Conservation (phyloP, 164 flowering plant genomes). For the Tinospora cordifolia region DNA sequence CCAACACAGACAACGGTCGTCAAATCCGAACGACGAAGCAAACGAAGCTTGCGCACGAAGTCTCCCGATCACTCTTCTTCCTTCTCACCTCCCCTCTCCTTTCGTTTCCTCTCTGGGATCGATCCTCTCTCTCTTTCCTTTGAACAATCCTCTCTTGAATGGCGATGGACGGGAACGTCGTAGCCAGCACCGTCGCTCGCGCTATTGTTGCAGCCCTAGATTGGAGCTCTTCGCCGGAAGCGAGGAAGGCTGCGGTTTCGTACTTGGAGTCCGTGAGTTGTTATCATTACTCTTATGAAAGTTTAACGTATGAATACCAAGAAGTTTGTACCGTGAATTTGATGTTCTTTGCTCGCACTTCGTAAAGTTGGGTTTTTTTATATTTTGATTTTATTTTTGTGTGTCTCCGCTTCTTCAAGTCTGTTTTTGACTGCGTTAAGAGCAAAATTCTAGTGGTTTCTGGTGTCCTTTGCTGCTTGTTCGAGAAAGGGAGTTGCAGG, state of each 20-base stretch:
- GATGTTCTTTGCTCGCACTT: too few relatives aligned
- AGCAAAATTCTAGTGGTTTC: too few relatives aligned
- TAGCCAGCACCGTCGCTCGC: conserved; percentile 54
- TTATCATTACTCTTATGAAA: too few relatives aligned
- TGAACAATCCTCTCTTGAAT: conserved; percentile 1
- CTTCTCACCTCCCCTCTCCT: neutral
- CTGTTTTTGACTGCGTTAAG: neutral
- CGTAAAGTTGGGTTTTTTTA: too few relatives aligned
- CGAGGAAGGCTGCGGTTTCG: conserved; percentile 62
- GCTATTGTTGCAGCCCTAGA: conserved; percentile 72
- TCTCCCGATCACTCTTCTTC: neutral
- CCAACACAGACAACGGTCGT: neutral
- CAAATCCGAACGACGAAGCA: neutral
- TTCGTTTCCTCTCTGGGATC: neutral
- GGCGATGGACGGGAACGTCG: conserved; percentile 30
- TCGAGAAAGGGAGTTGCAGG: too few relatives aligned
- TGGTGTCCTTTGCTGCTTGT: too few relatives aligned
- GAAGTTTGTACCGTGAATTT: too few relatives aligned
- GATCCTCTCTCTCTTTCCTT: too few relatives aligned
- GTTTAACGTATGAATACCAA: too few relatives aligned
- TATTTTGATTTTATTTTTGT: too few relatives aligned
- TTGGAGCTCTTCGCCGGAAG: conserved; percentile 67
- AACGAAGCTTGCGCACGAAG: neutral
- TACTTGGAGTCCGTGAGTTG: conserved; percentile 64
- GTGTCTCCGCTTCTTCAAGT: neutral